Conservation (phyloP, 441 rosid species). For the Heliophila coronopifolia region DNA sequence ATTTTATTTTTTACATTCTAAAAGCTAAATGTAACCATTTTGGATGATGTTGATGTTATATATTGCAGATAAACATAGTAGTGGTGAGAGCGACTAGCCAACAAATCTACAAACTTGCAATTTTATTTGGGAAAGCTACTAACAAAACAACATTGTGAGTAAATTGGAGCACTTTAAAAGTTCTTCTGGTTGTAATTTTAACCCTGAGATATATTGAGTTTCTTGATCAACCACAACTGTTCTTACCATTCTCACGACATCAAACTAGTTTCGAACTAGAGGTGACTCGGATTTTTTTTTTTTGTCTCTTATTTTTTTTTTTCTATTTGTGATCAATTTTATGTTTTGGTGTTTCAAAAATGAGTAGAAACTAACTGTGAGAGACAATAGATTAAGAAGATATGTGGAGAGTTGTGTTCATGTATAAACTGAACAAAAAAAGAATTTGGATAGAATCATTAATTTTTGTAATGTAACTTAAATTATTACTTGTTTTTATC, state of each 20-base stretch:
- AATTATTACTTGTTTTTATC: no score
- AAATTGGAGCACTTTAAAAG: constrained; percentile 3
- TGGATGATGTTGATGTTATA: neutral
- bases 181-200: constrained; percentile 17
- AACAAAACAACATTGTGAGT: constrained; percentile 30
- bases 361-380: constrained; percentile 26
- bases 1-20: no score
- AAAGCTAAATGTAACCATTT: no score
- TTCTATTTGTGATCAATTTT: constrained; percentile 10
- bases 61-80: constrained; percentile 60
- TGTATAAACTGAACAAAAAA: no score
- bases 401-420: no score
- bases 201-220: constrained; percentile 16
- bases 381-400: no score
- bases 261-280: constrained; percentile 11
- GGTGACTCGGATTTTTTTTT: constrained; percentile 9
- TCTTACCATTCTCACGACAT: constrained; percentile 18
- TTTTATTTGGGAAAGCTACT: constrained; percentile 23
- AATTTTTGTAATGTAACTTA: no score
- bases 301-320: no score
- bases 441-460: no score
- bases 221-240: constrained; percentile 13
- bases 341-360: constrained; percentile 11
- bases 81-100: constrained; percentile 92
- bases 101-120: constrained; percentile 11